A percentile compares a stretch with the other conserved stretches of the same genome.
These are phyloP conservation scores for Didymella sp. DNA, from an alignment of 2,329 filamentous ascomycete species.

Conservation along the genomic window DNA sequence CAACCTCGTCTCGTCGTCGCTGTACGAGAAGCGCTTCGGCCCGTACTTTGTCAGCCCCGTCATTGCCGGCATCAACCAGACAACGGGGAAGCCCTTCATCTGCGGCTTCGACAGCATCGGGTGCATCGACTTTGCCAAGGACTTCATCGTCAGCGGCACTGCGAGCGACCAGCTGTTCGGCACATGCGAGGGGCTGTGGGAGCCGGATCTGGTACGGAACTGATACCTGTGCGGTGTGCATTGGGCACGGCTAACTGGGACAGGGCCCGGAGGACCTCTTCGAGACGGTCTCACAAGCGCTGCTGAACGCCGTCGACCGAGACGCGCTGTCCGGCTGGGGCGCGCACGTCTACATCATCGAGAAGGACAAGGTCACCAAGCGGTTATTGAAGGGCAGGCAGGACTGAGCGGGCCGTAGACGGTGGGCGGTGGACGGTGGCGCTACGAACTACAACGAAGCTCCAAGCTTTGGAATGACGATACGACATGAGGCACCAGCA, in stretches of 20 bases:
- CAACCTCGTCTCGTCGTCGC: constrained; percentile 82
- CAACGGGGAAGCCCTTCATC: constrained; percentile 93
- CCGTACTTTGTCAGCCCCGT: constrained; percentile 97
- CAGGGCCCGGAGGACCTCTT: constrained; percentile 93
- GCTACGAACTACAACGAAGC: constrained; percentile 22
- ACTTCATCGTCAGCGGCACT: constrained; percentile 97
- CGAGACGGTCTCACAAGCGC: constrained; percentile 95
- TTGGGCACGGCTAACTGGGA: constrained; percentile 15
- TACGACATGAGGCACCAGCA: constrained; percentile 26
- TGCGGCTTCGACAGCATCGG: constrained; percentile 99
- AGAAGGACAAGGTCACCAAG: constrained; percentile 99
- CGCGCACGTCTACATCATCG: constrained; percentile 98
- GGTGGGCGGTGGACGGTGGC: constrained; percentile 16
- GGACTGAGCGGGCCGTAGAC: constrained; percentile 64
- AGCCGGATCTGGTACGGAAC: constrained; percentile 89
- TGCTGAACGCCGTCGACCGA: constrained; percentile 94
- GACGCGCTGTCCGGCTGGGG: constrained; percentile 98
- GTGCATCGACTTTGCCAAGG: constrained; percentile 99
- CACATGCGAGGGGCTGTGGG: constrained; percentile 97
- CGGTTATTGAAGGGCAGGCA: constrained; percentile 96
- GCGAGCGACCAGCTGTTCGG: constrained; percentile 97
- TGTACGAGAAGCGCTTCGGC: constrained; percentile 96
- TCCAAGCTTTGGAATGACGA: constrained; percentile 22
- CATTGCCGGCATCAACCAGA: constrained; percentile 92
- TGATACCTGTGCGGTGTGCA: constrained; percentile 36